Base-by-base conservation (phyloP, 805 yeast genomes). In the Wickerhamiella slavikovae region DNA sequence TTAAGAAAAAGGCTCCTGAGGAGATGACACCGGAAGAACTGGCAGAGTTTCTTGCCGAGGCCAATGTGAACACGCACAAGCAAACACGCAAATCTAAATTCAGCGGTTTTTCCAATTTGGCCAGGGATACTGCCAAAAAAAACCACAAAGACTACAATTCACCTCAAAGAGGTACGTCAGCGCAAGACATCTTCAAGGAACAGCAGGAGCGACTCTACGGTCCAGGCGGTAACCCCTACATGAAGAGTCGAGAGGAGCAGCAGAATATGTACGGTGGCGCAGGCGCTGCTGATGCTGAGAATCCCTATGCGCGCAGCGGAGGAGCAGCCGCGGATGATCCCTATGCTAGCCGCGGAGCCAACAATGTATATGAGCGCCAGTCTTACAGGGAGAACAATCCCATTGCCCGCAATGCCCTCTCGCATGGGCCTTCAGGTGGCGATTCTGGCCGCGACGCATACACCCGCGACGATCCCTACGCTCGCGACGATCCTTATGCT, bases 71-170 rank as follows among this genome's bases (percentile, higher is more conserved):
- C 9, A 57, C 63, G 17, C 57, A 52, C 31, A 38, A 49, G 5
- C 51, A 49, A 15, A 29, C 44, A 11, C 50, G 67, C 25, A 52
- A 55, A 33, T 61, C 60, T 36, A 63, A 64, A 48, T 66, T 66
- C 39, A 60, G 64, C 11, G 68, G 66, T 14, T 66, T 61, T 46
- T 51, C 49, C 30, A 52, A 51, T 29, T 58, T 64, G 40, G 71
- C 71, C 19, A 58, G 55, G 34, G 60, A 61, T 33, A 42, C 60
- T 19, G 53, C 39, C 7, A 29, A 35, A 19, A 34, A 30, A 26
- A 31, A 28, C 29, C 29, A 34, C 17, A 37, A 34, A 17, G 38
- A 37, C 20, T 29, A 31, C 32, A 31, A 29, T 11, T 19, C 38
- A 5, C 37, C 38, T 29, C 13, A 37, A 33, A 29, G 34, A 10